These are phyloP conservation scores for Hamamelis virginiana DNA, from an alignment of 164 flowering plant species.

Conservation along the genomic window DNA sequence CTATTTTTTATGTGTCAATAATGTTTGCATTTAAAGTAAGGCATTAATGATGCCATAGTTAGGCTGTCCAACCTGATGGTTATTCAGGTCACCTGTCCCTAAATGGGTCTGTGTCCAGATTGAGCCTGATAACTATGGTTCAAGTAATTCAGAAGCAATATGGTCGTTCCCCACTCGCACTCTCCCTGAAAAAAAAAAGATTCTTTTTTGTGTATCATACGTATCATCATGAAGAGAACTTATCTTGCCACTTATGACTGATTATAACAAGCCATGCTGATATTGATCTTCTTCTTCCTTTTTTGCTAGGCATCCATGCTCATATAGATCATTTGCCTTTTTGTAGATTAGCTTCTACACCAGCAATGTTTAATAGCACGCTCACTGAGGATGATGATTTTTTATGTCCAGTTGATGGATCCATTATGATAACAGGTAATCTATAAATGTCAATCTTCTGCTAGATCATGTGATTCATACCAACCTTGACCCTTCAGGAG, in stretches of 20 bases:
- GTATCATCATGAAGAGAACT: not conserved
- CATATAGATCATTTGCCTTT: conserved; percentile 5
- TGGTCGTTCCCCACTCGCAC: not conserved
- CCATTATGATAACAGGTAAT: conserved; percentile 97
- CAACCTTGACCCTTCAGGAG: not conserved
- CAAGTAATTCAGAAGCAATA: not conserved
- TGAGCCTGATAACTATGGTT: not conserved
- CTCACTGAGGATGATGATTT: conserved; percentile 64
- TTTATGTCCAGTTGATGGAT: conserved; percentile 87
- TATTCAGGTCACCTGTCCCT: not conserved
- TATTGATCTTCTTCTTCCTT: not conserved
- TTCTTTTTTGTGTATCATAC: not conserved
- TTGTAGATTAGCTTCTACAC: conserved; percentile 91
- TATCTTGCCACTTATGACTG: not conserved
- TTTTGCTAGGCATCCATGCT: too few species aligned
- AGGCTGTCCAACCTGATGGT: not conserved
- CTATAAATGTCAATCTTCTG: not conserved
- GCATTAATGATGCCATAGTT: not conserved
- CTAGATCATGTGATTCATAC: not conserved
- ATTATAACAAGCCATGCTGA: not conserved
- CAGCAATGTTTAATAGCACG: conserved; percentile 98
- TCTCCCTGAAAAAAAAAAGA: not conserved
- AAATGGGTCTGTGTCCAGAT: not conserved
- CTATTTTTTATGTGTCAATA: too few species aligned
- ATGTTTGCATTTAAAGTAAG: not conserved